Conservation (phyloP, 768 basidiomycete species). For the Suillus variegatus region DNA sequence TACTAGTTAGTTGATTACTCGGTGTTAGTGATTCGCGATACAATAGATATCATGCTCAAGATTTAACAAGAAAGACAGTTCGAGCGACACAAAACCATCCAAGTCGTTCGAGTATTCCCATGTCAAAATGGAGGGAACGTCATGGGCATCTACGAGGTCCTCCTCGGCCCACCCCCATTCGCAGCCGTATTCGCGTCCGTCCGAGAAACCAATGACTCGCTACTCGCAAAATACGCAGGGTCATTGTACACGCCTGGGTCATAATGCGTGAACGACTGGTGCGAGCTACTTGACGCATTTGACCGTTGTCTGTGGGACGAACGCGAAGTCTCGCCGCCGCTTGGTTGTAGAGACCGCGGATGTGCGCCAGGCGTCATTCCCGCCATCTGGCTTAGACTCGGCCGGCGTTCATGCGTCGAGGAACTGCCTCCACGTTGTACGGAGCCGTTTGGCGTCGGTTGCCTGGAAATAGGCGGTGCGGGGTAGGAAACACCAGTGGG, state of each 20-base stretch:
- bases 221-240: slow-evolving; percentile 26
- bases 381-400: slow-evolving; percentile 23
- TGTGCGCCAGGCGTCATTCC: slow-evolving; percentile 27
- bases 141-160: slow-evolving; percentile 12
- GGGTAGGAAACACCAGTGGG: slow-evolving; percentile 29
- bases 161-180: slow-evolving; percentile 24
- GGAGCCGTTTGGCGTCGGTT: slow-evolving; percentile 14
- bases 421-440: slow-evolving; percentile 14
- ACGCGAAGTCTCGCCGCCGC: slow-evolving; percentile 12
- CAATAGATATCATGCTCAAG: neutral
- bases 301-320: slow-evolving; percentile 21
- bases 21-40: too few relatives aligned
- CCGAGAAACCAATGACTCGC: slow-evolving; percentile 27
- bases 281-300: slow-evolving; percentile 23
- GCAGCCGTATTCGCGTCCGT: slow-evolving; percentile 27
- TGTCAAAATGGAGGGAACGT: slow-evolving; percentile 24
- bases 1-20: neutral
- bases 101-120: slow-evolving; percentile 11
- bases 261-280: slow-evolving; percentile 19
- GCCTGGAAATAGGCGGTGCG: slow-evolving; percentile 29
- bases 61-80: neutral
- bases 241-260: slow-evolving; percentile 29
- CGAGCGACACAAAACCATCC: neutral
- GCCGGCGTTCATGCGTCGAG: slow-evolving; percentile 27
- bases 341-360: slow-evolving; percentile 15